Evolutionary conservation across 2,329 filamentous ascomycete genomes (phyloP), one percentile per base, ranked within the genome.

Genomic region (Helminthosporium solani): DNA sequence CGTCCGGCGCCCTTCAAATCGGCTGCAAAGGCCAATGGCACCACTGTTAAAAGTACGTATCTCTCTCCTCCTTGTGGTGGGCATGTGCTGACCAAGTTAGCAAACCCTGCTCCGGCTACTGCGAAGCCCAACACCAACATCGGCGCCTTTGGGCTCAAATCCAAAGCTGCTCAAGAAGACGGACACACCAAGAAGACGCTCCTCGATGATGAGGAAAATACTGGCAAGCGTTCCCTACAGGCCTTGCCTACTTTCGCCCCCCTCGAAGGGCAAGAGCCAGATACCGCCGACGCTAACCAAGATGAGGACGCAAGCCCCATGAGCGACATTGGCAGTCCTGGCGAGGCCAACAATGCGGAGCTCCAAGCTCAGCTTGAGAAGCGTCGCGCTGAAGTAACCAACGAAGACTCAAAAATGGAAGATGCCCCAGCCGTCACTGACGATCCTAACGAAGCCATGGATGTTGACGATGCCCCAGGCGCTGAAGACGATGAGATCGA

Each of bases 181-280:
- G 69, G 80, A 3, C 76, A 81, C 3, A 90, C 89, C 64, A 86
- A 85, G 57, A 90, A 88, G 50, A 76, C 95, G 18, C 85, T 90
- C 58, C 85, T 96, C 58, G 91, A 88, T 50, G 92, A 96, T 63
- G 92, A 96, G 60, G 89, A 95, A 61, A 85, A 84, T 25, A 87
- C 86, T 2, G 85, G 88, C 64, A 88, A 90, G 67, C 96, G 95
- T 74, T 67, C 58, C 38, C 81, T 99, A 55, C 90, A 90, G 66
- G 94, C 91, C 73, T 83, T 99, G 50, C 91, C 92, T 47, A 86
- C 86, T 55, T 82, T 85, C 63, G 80, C 80, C 56, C 72, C 71
- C 50, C 54, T 53, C 37, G 71, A 76, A 52, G 67, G 68, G 34
- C 72, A 75, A 63, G 58, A 61, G 53, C 49, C 44, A 30, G 52